Base-by-base conservation (phyloP, 2,329 filamentous ascomycete species). In the Penicillium aurantiogriseum region DNA sequence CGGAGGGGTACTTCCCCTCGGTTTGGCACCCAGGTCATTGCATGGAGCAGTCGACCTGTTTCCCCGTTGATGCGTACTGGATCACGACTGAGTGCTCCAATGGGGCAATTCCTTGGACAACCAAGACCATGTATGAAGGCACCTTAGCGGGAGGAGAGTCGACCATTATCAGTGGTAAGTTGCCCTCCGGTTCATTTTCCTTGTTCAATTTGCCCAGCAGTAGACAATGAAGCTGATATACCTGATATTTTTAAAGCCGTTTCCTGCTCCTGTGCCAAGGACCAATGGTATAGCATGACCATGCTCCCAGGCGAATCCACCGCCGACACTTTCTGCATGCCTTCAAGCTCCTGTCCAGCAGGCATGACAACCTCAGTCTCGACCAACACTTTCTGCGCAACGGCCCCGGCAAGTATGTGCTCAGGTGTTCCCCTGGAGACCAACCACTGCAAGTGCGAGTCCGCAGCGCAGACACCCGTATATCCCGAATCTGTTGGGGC, bases 11-110 rank as follows among this genome's bases (percentile, higher is more conserved):
- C 19, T 69, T 65, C 51, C 66, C 67, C 2, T 60, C 60, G 13
- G 59, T 66, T 17, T 68, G 64, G 63, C 64, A 67, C 48, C 66
- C 67, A 19, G 67, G 63, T 43, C 66, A 67, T 38, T 69, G 67
- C 40, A 50, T 63, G 27, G 58, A 63, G 25, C 23, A 38, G 31
- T 56, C 62, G 10, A 69, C 67, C 13, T 69, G 67, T 48, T 69
- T 63, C 42, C 59, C 67, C 1, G 27, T 64, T 3, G 55, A 59
- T 51, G 66, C 62, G 19, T 51, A 51, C 11, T 69, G 64, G 64
- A 62, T 69, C 13, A 67, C 62, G 2, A 68, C 63, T 4, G 54
- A 63, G 36, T 69, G 67, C 27, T 62, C 60, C 2, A 62, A 69
- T 21, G 67, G 67, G 3, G 64, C 59, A 1, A 50, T 64, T 23